Base-by-base conservation (phyloP, 257 asterid genomes). In the Solanum pimpinellifolium region DNA sequence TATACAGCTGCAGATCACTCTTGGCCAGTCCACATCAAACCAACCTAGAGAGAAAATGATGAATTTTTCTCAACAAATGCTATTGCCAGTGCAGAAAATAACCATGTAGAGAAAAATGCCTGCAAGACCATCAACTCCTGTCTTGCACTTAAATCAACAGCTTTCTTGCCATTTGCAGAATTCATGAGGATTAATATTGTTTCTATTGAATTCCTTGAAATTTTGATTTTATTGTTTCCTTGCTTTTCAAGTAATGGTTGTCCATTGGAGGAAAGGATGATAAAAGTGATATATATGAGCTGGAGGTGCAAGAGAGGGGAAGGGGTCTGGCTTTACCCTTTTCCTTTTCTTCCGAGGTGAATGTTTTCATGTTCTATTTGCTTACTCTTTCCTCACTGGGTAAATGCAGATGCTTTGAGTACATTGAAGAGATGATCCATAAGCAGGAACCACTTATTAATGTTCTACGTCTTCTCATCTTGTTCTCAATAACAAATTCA, bases 381-480 rank as follows among this genome's bases (percentile, higher is more conserved):
- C 11, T 49, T 29, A 80, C 46, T 5, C 21, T 49, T 47, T 18
- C 66, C 68, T 80, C 29, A 49, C 69, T 80, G 69, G 46, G 44
- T 80, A 80, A 80, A 52, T 91, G 88, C 98, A 97, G 99, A 93
- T 97, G 98, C 92, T 92, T 93, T 49, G 98, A 97, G 69, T 93
- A 94, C 91, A 93, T 95, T 90, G 99, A 97, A 91, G 99, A 97
- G 91, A 91, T 95, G 96, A 95, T 97, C 88, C 96, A 94, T 86
- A 97, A 95, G 91, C 98, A 97, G 91, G 99, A 97, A 91, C 96
- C 98, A 87, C 91, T 97, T 89, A 88, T 89, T 73, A 89, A 90
- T 89, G 98, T 97, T 89, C 90, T 95, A 75, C 98, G 99, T 87
- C 92, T 97, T 88, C 94, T 94, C 77, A 88, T 94, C 87, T 89